phyloP scores from a whole-genome alignment of 805 yeast genomes.

The Ogataea nitratoaversa region DNA sequence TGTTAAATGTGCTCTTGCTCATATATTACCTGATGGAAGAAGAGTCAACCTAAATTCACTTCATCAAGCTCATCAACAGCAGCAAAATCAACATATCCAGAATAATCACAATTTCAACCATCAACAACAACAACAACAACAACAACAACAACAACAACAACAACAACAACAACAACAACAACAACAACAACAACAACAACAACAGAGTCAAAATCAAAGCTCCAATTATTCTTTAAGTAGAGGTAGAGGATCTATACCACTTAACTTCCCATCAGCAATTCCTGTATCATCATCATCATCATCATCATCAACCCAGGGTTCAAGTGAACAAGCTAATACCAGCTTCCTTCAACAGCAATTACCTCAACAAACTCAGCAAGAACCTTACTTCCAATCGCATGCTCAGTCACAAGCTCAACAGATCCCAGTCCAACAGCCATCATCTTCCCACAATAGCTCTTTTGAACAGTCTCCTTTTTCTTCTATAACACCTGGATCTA shows the following conservation, averaged over 20 bases:
- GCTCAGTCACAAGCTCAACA: constrained; percentile 4
- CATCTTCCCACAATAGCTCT: not conserved
- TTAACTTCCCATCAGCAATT: constrained; percentile 7
- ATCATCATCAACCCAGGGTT: constrained; percentile 3
- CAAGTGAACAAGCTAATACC: constrained; percentile 14
- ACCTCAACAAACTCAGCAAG: not conserved
- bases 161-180: constrained; percentile 1
- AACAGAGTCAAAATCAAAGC: not conserved
- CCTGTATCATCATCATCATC: no score
- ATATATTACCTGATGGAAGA: constrained; percentile 84
- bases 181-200: not conserved
- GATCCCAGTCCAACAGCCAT: not conserved
- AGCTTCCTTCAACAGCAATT: constrained; percentile 1
- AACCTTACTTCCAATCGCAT: not conserved
- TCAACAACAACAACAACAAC: not conserved
- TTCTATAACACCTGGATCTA: constrained; percentile 3
- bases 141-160: constrained; percentile 7
- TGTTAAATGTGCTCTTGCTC: constrained; percentile 89
- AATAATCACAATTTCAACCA: not conserved
- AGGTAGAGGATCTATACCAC: constrained; percentile 5
- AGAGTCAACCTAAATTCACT: constrained; percentile 53
- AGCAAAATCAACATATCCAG: not conserved
- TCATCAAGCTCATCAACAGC: constrained; percentile 23
- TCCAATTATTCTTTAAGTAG: constrained; percentile 6
- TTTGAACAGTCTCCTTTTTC: constrained; percentile 8